phyloP scores from a whole-genome alignment of 768 basidiomycete species.

The Phylloporus arenicola region DNA sequence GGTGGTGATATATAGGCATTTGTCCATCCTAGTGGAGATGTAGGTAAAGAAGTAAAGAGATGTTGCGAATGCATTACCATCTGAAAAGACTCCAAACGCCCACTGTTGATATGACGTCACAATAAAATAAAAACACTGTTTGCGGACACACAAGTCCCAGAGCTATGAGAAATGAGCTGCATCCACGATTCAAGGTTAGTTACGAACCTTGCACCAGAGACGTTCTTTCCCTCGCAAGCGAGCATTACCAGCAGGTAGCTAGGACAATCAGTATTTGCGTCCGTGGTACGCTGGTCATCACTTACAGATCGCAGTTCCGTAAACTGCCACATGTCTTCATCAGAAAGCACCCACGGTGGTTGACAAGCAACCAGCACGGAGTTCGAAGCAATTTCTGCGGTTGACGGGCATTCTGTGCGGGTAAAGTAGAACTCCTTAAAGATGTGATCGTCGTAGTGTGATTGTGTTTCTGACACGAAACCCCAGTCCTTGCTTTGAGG shows the following conservation, averaged over 20 bases:
- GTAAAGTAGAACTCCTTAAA: slow-evolving; percentile 47
- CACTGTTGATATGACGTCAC: slow-evolving; percentile 57
- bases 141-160: slow-evolving; percentile 51
- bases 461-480: slow-evolving; percentile 34
- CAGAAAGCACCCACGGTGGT: slow-evolving; percentile 54
- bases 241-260: slow-evolving; percentile 30
- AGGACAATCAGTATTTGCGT: not conserved
- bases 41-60: not conserved
- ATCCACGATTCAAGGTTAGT: not conserved
- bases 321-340: slow-evolving; percentile 51
- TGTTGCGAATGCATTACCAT: slow-evolving; percentile 31
- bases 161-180: slow-evolving; percentile 19
- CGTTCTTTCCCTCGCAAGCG: slow-evolving; percentile 47
- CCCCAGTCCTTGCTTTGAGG: slow-evolving; percentile 40
- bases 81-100: slow-evolving; percentile 59
- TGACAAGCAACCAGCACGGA: slow-evolving; percentile 53
- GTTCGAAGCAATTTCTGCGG: slow-evolving; percentile 25
- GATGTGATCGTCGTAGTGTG: slow-evolving; percentile 35
- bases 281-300: not conserved
- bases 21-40: slow-evolving; percentile 42
- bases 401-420: slow-evolving; percentile 13
- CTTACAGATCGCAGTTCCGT: slow-evolving; percentile 33
- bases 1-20: slow-evolving; percentile 47
- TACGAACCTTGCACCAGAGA: slow-evolving; percentile 55
- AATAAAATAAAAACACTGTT: slow-evolving; percentile 49